Conservation (phyloP, 306 rosid species). For the Begonia fuchsioides region DNA sequence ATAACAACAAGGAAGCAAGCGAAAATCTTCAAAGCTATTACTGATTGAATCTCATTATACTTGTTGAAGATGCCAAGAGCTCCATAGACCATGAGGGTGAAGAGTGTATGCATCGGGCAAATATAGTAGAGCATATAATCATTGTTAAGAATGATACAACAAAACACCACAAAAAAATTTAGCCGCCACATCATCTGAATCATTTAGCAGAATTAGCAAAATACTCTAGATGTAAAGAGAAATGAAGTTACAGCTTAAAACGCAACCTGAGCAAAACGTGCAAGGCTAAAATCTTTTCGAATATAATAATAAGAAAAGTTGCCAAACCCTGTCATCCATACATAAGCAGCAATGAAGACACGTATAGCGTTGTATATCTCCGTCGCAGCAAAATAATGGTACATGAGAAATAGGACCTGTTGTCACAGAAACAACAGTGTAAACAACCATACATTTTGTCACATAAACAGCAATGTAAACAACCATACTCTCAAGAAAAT, state of each 20-base stretch:
- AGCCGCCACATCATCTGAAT: constrained; percentile 99
- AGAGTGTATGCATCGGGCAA: constrained; percentile 97
- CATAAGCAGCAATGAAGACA: constrained; percentile 94
- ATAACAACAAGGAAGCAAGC: constrained; percentile 87
- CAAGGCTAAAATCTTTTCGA: constrained; percentile 84
- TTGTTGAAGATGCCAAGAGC: constrained; percentile 81
- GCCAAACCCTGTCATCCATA: constrained; percentile 99
- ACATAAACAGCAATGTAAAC: too few species aligned
- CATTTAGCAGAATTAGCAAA: constrained; percentile 5
- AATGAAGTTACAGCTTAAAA: constrained; percentile 1
- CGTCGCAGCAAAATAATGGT: constrained; percentile 91
- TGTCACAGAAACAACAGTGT: constrained; percentile 7
- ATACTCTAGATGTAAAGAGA: background rate
- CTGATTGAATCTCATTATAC: constrained; percentile 73
- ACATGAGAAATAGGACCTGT: constrained; percentile 93
- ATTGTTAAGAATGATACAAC: constrained; percentile 84
- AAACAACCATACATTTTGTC: too few species aligned
- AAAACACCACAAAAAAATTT: constrained; percentile 76
- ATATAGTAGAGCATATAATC: constrained; percentile 94
- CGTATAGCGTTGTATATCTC: constrained; percentile 98
- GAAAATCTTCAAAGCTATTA: constrained; percentile 64
- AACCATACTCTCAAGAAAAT: background rate
- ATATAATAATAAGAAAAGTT: constrained; percentile 93
- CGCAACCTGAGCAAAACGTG: constrained; percentile 88
- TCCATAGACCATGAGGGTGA: constrained; percentile 97